Evolutionary conservation across 495 filamentous ascomycete genomes (phyloP).

Genomic region (Penicillium ochrochloron): DNA sequence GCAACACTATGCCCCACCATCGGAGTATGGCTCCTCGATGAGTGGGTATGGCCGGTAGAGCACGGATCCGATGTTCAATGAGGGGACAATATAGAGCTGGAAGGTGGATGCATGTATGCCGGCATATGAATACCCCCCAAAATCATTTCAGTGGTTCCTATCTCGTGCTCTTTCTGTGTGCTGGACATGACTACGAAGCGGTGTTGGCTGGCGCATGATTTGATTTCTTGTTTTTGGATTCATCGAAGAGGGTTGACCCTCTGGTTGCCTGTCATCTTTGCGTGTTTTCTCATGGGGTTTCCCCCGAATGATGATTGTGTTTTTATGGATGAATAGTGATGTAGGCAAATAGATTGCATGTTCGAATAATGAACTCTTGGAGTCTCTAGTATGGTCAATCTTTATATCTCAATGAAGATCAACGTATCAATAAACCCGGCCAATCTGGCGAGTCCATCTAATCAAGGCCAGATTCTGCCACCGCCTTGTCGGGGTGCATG

Average conservation of each 20-base stretch:
- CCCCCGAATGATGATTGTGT: conserved; percentile 1
- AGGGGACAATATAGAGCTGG: conserved; percentile 4
- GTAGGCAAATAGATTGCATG: conserved; percentile 5
- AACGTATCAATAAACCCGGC: no score
- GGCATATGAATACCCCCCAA: conserved; percentile 34
- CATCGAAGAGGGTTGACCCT: conserved; percentile 15
- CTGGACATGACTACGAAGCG: conserved; percentile 43
- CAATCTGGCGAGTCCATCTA: no score
- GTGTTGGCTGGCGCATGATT: conserved; percentile 43
- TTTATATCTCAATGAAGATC: not conserved
- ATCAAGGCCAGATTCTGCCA: conserved; percentile 27
- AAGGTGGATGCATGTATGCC: conserved; percentile 17
- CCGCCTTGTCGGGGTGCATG: conserved; percentile 24
- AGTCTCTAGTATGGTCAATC: not conserved
- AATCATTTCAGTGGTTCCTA: conserved; percentile 17
- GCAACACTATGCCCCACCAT: conserved; percentile 42
- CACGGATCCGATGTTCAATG: not conserved
- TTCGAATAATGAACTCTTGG: not conserved
- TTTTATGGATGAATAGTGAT: not conserved
- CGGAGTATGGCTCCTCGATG: conserved; percentile 31
- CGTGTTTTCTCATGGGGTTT: conserved; percentile 7
- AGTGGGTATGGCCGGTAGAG: conserved; percentile 36
- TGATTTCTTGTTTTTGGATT: conserved; percentile 27
- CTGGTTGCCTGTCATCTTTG: conserved; percentile 15
- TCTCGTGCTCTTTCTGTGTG: conserved; percentile 28